Evolutionary conservation across 768 basidiomycete genomes (phyloP).

Genomic region (Kwoniella mangroviensis): DNA sequence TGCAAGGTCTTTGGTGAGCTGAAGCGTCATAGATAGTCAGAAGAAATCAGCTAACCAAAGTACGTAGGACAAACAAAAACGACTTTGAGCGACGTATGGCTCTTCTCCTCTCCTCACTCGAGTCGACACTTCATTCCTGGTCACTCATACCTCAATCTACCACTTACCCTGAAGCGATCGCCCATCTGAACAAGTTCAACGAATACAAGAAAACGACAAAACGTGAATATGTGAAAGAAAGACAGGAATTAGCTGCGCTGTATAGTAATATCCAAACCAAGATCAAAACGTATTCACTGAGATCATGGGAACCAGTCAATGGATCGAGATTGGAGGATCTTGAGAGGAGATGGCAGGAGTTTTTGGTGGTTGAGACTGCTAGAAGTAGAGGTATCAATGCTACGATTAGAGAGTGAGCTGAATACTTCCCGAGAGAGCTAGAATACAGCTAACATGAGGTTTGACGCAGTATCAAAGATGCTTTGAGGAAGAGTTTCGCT

Average conservation of each 20-base stretch:
- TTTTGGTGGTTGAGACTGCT: conserved; percentile 75
- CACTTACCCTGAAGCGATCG: conserved; percentile 80
- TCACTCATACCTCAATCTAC: conserved; percentile 68
- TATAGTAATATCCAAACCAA: conserved; percentile 95
- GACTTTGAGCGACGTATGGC: conserved; percentile 89
- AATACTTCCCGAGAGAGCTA: no score
- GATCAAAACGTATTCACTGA: conserved; percentile 82
- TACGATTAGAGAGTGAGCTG: conserved; percentile 78
- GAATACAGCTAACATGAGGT: neutral
- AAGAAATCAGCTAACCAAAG: neutral
- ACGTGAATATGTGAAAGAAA: conserved; percentile 84
- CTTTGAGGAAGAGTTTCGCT: conserved; percentile 52
- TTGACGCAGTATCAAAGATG: conserved; percentile 55
- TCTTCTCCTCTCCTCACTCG: conserved; percentile 67
- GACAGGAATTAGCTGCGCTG: conserved; percentile 81
- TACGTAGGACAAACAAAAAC: conserved; percentile 60
- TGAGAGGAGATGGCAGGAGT: conserved; percentile 73
- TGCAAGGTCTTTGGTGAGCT: conserved; percentile 65
- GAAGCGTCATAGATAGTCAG: neutral
- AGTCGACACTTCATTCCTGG: conserved; percentile 74
- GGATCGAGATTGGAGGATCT: conserved; percentile 75
- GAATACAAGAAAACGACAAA: conserved; percentile 85
- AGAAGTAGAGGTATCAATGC: conserved; percentile 84
- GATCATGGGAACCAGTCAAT: conserved; percentile 77
- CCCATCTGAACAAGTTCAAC: conserved; percentile 72